Conservation (phyloP, 2,329 filamentous ascomycete species). For the Exserohilum rostratum region DNA sequence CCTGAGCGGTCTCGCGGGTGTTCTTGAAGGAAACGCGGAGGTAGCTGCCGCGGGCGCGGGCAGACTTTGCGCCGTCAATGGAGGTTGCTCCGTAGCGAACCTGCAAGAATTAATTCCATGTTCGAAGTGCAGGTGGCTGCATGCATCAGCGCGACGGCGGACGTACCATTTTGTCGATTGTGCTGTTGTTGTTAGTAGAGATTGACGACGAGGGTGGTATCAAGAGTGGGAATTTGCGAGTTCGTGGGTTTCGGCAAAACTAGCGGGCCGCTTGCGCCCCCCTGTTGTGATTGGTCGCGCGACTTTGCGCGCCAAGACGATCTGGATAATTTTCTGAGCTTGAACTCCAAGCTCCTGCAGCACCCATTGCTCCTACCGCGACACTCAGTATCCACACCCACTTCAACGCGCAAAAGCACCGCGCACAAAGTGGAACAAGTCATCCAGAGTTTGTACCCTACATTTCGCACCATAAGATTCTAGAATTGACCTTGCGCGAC, state of each 20-base stretch:
- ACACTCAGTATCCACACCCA: constrained; percentile 15
- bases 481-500: constrained; percentile 11
- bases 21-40: constrained; percentile 99
- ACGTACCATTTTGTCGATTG: constrained; percentile 53
- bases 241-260: constrained; percentile 36
- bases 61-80: constrained; percentile 65
- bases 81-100: constrained; percentile 48
- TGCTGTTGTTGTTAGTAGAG: constrained; percentile 45
- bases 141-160: constrained; percentile 14
- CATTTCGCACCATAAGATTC: background rate
- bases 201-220: constrained; percentile 25
- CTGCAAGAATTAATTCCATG: constrained; percentile 39
- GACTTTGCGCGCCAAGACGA: constrained; percentile 11
- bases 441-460: background rate
- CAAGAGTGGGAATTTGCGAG: constrained; percentile 31
- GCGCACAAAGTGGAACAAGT: constrained; percentile 10
- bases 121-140: constrained; percentile 13
- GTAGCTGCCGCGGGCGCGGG: constrained; percentile 97
- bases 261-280: constrained; percentile 17
- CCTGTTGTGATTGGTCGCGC: constrained; percentile 7
- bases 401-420: constrained; percentile 20
- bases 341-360: constrained; percentile 25
- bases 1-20: constrained; percentile 98
- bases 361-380: constrained; percentile 19
- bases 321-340: constrained; percentile 22